Evolutionary conservation across 2,329 filamentous ascomycete species (phyloP).

Genomic region (Ustulina deusta): DNA sequence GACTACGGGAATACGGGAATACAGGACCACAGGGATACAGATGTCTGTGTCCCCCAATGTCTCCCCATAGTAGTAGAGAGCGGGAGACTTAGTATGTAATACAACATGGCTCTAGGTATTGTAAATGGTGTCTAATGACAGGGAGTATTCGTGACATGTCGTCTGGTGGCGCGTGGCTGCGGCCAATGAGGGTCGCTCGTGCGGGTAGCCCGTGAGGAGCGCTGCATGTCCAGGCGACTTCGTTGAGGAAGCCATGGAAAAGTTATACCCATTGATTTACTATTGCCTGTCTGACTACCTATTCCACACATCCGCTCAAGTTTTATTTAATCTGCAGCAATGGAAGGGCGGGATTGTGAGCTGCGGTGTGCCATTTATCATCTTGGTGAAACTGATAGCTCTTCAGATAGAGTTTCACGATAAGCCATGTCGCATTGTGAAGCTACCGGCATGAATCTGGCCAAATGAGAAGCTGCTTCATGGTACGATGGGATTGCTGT

Average conservation of each 20-base stretch:
- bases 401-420: slow-evolving; percentile 29
- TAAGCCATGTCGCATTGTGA: slow-evolving; percentile 4
- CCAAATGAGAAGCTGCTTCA: background rate
- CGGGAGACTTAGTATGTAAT: slow-evolving; percentile 23
- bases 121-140: background rate
- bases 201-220: background rate
- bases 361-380: background rate
- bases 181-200: background rate
- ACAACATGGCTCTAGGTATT: slow-evolving; percentile 18
- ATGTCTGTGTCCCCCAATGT: slow-evolving; percentile 5
- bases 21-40: slow-evolving; percentile 16
- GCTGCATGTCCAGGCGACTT: background rate
- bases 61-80: background rate
- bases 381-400: slow-evolving; percentile 27
- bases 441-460: slow-evolving; percentile 3
- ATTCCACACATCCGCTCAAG: background rate
- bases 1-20: slow-evolving; percentile 22
- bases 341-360: slow-evolving; percentile 4
- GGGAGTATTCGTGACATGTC: background rate
- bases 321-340: background rate
- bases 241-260: background rate
- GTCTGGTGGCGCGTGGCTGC: background rate
- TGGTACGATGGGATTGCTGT: background rate
- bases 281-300: background rate
- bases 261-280: background rate